These are phyloP conservation scores for Hortaea werneckii DNA, from an alignment of 2,329 filamentous ascomycete species.

Conservation along the genomic window DNA sequence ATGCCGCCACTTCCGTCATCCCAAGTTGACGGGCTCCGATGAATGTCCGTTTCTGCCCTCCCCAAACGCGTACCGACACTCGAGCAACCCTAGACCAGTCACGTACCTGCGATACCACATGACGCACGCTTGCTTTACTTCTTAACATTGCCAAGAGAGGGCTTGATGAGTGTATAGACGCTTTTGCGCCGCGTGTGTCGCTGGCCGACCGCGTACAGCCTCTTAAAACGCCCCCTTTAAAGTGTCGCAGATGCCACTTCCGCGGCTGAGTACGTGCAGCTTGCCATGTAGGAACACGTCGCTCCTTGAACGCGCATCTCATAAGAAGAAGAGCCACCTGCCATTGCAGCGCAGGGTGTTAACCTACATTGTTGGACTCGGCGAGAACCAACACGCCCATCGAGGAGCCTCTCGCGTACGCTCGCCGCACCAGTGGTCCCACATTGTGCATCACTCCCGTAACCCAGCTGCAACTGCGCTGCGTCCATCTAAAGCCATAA, in stretches of 20 bases:
- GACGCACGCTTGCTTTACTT: neutral
- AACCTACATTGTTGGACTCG: neutral
- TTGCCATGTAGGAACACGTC: slow-evolving; percentile 5
- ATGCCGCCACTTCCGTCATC: neutral
- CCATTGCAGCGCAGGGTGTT: neutral
- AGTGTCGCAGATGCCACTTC: neutral
- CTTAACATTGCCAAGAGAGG: neutral
- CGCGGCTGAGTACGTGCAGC: slow-evolving; percentile 4
- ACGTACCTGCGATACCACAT: neutral
- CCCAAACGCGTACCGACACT: neutral
- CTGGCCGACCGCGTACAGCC: slow-evolving; percentile 3
- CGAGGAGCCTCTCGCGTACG: slow-evolving; percentile 1
- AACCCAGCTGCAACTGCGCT: slow-evolving; percentile 1
- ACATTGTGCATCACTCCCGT: slow-evolving; percentile 20
- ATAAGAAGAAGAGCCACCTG: too few relatives aligned
- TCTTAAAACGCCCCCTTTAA: neutral
- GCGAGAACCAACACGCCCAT: too few relatives aligned
- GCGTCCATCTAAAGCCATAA: slow-evolving; percentile 5
- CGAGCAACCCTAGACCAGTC: neutral
- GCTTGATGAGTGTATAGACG: neutral
- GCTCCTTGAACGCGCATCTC: neutral
- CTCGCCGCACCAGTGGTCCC: slow-evolving; percentile 24
- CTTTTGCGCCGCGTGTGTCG: neutral
- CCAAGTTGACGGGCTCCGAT: neutral
- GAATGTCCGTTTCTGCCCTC: neutral